Evolutionary conservation across 192 early-diverging fungal species (phyloP).

Genomic region (Lobulomyces angularis): DNA sequence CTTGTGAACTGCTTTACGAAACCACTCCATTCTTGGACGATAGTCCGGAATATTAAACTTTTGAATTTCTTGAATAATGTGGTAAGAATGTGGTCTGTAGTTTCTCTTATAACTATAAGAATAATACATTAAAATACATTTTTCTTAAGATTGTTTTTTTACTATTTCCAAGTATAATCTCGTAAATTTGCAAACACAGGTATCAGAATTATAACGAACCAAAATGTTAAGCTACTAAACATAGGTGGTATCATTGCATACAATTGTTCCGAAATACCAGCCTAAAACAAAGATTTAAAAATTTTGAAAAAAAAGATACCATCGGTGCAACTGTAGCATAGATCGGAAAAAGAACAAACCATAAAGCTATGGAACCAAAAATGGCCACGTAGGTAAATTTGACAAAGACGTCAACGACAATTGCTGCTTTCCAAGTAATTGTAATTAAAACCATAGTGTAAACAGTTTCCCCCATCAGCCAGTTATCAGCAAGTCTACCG

Average conservation of each 20-base stretch:
- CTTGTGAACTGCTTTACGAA: slow-evolving; percentile 98
- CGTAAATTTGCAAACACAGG: slow-evolving; percentile 72
- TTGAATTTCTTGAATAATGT: slow-evolving; percentile 98
- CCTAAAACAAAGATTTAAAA: no score
- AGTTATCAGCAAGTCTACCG: slow-evolving; percentile 70
- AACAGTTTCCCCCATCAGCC: slow-evolving; percentile 79
- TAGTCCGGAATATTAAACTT: slow-evolving; percentile 99
- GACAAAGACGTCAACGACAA: slow-evolving; percentile 87
- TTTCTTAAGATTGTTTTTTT: no score
- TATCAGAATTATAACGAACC: slow-evolving; percentile 76
- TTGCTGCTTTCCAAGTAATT: slow-evolving; percentile 79
- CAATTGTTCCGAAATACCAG: slow-evolving; percentile 30
- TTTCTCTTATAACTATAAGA: slow-evolving; percentile 61
- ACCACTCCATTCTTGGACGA: slow-evolving; percentile 92
- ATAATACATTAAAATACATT: no score
- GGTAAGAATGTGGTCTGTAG: slow-evolving; percentile 71
- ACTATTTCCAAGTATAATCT: slow-evolving; percentile 94
- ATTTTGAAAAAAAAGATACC: no score
- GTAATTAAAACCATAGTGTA: slow-evolving; percentile 82
- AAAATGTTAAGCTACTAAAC: slow-evolving; percentile 48
- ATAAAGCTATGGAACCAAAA: slow-evolving; percentile 77
- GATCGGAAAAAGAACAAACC: slow-evolving; percentile 76
- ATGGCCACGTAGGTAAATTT: slow-evolving; percentile 88
- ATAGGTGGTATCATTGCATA: slow-evolving; percentile 24
- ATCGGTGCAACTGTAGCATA: slow-evolving; percentile 66